Base-by-base conservation (phyloP, 2,329 filamentous ascomycete species). In the Neonectria magnoliae region DNA sequence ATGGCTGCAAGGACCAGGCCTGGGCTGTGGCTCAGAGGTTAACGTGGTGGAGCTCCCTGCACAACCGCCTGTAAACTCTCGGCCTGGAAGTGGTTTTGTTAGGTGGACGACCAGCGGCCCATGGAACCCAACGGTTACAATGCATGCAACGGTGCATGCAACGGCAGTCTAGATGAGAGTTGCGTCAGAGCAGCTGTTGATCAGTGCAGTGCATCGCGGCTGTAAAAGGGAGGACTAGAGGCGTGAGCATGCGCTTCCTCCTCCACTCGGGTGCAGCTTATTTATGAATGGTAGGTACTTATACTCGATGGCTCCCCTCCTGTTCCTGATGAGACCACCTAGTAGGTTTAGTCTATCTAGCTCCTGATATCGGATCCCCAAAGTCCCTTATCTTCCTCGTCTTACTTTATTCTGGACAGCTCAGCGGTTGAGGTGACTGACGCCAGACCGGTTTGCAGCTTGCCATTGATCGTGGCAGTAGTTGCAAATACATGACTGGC, bases 301-400 rank as follows among this genome's bases (percentile, higher is more conserved):
- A 63, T 57, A 62, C 51, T 33, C 18, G 54, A 20, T 47, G 53
- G 53, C 36, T 53, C 16, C 50, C 60, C 44, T 42, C 38, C n/a
- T n/a, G 38, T 42, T 42, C 16, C 38, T 42, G 31, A 16, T 42
- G 31, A 16, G 45, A 27, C 14, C 14, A 48, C 25, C 25, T 25
- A 25, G 5, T 25, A 25, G 25, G 45, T 22, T 47, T 51, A 51
- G n/a, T n/a, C n/a, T n/a, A n/a, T n/a, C n/a, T n/a, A n/a, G 48
- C 27, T 51, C 27, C 29, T 51, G 29, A 51, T 51, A 51, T 51
- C 29, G 48, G 18, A 20, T 33, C 11, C 48, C 48, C 27, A 29
- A 50, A n/a, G 22, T 27, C 44, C 7, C 13, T 47, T 47, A 14
- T 33, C 5, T n/a, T 20, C n/a, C 2, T 33, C 31, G 2, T 10